A percentile compares a stretch with the other conserved stretches of the same genome.
Evolutionary conservation across 805 yeast genomes (phyloP).

Genomic region (Ascoidea rubescens): DNA sequence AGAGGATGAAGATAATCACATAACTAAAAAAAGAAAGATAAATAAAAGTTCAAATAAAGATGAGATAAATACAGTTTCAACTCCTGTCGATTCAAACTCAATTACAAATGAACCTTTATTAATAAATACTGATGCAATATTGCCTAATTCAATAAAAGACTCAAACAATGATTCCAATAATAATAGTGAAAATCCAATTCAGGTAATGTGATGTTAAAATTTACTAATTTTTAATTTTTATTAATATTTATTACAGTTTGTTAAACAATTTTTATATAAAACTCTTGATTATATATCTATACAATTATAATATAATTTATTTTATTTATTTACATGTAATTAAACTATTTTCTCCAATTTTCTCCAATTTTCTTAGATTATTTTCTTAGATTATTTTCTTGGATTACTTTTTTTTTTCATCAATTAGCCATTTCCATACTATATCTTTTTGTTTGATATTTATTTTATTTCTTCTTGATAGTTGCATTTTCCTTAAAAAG

Average conservation of each 20-base stretch:
- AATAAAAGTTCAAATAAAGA: neutral
- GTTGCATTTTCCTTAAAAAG: neutral
- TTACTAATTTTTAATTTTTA: too few relatives aligned
- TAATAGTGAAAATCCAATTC: too few relatives aligned
- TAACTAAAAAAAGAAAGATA: constrained; percentile 5
- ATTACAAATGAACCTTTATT: too few relatives aligned
- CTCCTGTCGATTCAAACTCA: too few relatives aligned
- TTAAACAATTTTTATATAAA: too few relatives aligned
- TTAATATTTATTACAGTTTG: too few relatives aligned
- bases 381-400: neutral
- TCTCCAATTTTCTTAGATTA: neutral
- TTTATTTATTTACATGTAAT: neutral
- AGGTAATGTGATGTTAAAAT: too few relatives aligned
- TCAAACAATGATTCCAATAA: too few relatives aligned
- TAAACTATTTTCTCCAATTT: neutral
- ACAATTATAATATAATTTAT: neutral
- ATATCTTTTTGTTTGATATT: constrained; percentile 5
- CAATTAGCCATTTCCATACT: constrained; percentile 10
- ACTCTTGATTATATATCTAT: too few relatives aligned
- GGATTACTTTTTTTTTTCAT: neutral
- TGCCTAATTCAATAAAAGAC: too few relatives aligned
- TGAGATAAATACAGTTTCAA: neutral
- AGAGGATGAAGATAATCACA: constrained; percentile 12
- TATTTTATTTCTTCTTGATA: neutral
- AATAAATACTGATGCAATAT: too few relatives aligned